These are phyloP conservation scores for Wickerhamomyces hampshirensis DNA, from an alignment of 805 yeast species.

Conservation along the genomic window DNA sequence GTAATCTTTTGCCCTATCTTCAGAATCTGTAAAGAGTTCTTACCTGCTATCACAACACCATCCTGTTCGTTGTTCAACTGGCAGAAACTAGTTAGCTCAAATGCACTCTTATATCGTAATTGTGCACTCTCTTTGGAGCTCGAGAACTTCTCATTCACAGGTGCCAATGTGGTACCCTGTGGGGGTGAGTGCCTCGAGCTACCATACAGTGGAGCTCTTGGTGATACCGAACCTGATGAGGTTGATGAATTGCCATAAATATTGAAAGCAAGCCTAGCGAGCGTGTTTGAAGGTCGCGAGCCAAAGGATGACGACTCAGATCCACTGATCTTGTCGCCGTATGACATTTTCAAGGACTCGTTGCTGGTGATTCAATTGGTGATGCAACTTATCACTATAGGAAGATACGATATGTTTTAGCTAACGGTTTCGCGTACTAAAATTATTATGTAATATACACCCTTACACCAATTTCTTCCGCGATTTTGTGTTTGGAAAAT, in stretches of 20 bases:
- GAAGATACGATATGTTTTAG: no score
- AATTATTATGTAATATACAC: no score
- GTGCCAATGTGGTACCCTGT: conserved; percentile 11
- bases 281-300: conserved; percentile 23
- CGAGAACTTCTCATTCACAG: conserved; percentile 4
- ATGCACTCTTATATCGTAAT: conserved; percentile 26
- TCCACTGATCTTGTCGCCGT: conserved; percentile 5
- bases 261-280: conserved; percentile 56
- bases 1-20: conserved; percentile 28
- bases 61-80: conserved; percentile 18
- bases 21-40: conserved; percentile 35
- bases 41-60: conserved; percentile 36
- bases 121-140: conserved; percentile 3
- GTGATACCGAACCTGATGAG: conserved; percentile 17
- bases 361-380: neutral
- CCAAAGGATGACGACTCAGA: conserved; percentile 12
- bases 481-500: conserved; percentile 1
- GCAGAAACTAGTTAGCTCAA: conserved; percentile 26
- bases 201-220: conserved; percentile 10
- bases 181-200: conserved; percentile 16
- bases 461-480: conserved; percentile 3
- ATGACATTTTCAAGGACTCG: conserved; percentile 1
- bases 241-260: conserved; percentile 45
- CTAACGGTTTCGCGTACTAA: no score
- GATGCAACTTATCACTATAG: no score